Evolutionary conservation across 1,139 yeast genomes (phyloP).

Genomic region (Saccharomyces pastorianus): DNA sequence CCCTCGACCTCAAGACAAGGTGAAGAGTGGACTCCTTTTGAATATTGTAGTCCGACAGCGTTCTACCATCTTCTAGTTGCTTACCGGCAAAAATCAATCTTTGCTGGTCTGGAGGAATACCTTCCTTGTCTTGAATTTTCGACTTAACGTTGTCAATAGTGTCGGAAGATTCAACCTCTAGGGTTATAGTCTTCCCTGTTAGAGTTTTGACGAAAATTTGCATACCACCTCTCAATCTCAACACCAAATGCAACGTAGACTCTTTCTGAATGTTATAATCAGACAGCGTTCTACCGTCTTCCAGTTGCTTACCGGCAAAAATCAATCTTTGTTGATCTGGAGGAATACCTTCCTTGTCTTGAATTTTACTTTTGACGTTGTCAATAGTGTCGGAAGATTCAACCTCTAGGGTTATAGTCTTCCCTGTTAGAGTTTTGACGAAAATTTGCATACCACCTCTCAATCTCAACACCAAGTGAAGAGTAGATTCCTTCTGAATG

Average conservation of each 20-base stretch:
- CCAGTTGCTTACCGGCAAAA: slow-evolving; percentile 95
- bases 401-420: slow-evolving; percentile 61
- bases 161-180: slow-evolving; percentile 65
- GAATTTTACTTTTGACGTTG: slow-evolving; percentile 93
- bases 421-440: slow-evolving; percentile 58
- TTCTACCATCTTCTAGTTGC: slow-evolving; percentile 71
- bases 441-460: slow-evolving; percentile 65
- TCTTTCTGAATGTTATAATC: slow-evolving; percentile 64
- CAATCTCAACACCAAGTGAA: slow-evolving; percentile 48
- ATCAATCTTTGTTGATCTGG: slow-evolving; percentile 97
- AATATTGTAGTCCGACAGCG: slow-evolving; percentile 57
- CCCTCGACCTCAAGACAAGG: slow-evolving; percentile 50
- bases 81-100: slow-evolving; percentile 98
- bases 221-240: slow-evolving; percentile 62
- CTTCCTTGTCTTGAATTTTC: slow-evolving; percentile 97
- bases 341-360: slow-evolving; percentile 97
- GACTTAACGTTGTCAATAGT: slow-evolving; percentile 83
- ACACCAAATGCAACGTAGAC: slow-evolving; percentile 49
- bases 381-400: slow-evolving; percentile 69
- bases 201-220: slow-evolving; percentile 54
- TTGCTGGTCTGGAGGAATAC: slow-evolving; percentile 98
- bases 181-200: slow-evolving; percentile 63
- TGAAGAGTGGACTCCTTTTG: slow-evolving; percentile 59
- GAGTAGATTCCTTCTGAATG: slow-evolving; percentile 58
- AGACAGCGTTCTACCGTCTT: slow-evolving; percentile 59